Conservation (phyloP, 352 stramenopile species). For the Pythium insidiosum region DNA sequence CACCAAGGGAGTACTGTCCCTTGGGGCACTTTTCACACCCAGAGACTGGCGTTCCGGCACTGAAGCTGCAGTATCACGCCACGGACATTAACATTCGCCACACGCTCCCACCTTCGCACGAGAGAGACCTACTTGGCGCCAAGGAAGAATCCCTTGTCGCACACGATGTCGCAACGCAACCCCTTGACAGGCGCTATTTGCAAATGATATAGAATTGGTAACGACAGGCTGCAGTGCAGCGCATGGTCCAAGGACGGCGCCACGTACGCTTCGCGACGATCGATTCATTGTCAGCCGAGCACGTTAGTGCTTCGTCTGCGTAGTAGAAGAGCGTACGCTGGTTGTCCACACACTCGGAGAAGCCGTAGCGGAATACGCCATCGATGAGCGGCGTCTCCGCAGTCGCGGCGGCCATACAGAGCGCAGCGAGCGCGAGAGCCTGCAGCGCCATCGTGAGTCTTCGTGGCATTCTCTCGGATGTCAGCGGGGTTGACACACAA, state of each 20-base stretch:
- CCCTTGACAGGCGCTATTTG: constrained; percentile 48
- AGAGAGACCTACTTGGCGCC: constrained; percentile 56
- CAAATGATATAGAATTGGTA: not conserved
- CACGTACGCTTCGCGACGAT: constrained; percentile 36
- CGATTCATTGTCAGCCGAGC: constrained; percentile 26
- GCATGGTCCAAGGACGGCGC: too few relatives aligned
- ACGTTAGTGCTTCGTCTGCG: constrained; percentile 40
- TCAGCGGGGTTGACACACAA: too few relatives aligned
- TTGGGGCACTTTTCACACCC: constrained; percentile 62
- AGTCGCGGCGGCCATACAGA: not conserved
- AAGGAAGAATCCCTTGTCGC: constrained; percentile 61
- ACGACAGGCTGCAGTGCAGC: not conserved
- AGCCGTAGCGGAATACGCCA: constrained; percentile 51
- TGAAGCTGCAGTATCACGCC: constrained; percentile 31
- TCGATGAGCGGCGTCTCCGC: not conserved
- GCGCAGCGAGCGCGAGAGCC: not conserved
- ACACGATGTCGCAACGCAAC: constrained; percentile 65
- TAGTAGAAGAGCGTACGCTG: constrained; percentile 71
- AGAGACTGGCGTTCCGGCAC: constrained; percentile 40
- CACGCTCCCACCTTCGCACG: too few relatives aligned
- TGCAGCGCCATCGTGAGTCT: not conserved
- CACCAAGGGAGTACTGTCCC: constrained; percentile 72
- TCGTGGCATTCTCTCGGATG: too few relatives aligned
- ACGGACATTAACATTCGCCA: too few relatives aligned
- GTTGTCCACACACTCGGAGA: constrained; percentile 76